phyloP scores from a whole-genome alignment of 805 yeast genomes.

The Saturnispora serradocipensis region DNA sequence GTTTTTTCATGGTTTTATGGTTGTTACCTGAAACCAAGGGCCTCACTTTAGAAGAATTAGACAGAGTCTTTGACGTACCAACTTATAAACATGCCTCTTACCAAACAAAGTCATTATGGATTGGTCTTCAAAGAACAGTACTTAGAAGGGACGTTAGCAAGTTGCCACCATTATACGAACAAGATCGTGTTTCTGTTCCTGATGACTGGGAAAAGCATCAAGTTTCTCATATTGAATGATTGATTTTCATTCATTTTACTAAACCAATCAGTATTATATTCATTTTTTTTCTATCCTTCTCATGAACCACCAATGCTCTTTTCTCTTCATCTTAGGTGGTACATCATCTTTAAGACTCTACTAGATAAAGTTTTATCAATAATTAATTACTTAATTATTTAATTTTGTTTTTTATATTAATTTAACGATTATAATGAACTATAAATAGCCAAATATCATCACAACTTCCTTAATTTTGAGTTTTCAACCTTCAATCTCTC shows the following conservation, averaged over 20 bases:
- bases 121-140: conserved; percentile 38
- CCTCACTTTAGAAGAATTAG: conserved; percentile 73
- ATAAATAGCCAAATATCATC: background rate
- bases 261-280: background rate
- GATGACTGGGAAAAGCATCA: conserved; percentile 51
- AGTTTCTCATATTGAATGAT: conserved; percentile 38
- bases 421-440: background rate
- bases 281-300: background rate
- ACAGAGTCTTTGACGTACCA: conserved; percentile 40
- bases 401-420: background rate
- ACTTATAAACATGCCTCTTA: conserved; percentile 43
- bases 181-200: conserved; percentile 52
- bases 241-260: background rate
- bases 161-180: conserved; percentile 48
- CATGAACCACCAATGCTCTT: background rate
- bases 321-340: background rate
- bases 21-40: conserved; percentile 81
- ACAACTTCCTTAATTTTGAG: background rate
- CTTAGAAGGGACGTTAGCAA: conserved; percentile 39
- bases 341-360: background rate
- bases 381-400: background rate
- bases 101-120: conserved; percentile 32
- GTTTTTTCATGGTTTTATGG: conserved; percentile 67
- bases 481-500: conserved; percentile 17
- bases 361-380: background rate